Evolutionary conservation across 805 yeast genomes (phyloP), one percentile per base, ranked within the genome.

Genomic region (Candida argentea): DNA sequence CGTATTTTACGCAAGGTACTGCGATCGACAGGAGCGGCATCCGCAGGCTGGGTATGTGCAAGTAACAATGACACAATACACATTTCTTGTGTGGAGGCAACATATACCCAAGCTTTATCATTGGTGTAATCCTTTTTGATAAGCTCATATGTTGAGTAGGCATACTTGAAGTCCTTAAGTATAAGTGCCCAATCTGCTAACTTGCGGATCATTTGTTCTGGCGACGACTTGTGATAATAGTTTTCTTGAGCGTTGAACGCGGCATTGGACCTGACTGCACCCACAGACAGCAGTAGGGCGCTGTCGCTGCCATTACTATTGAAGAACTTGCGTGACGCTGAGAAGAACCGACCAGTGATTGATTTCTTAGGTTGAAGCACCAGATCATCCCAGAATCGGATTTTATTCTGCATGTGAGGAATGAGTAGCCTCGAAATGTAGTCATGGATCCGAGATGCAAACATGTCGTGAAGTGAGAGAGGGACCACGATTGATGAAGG

Each of bases 181-280:
- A 91, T 83, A 43, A 89, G 74, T 5, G 86, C 75, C 84, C 94
- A 84, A 50, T 91, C 98, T 0, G 94, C 97, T 16, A 89, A 58
- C 45, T 81, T 79, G 28, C 97, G 62, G 16, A 86, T 64, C 24
- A 72, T 64, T 46, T 83, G 80, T 41, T 85, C 95, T 1, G 76
- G 67, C 0, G 85, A 61, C 3, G 69, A 60, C 7, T 73, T 70
- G 24, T 69, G 54, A 45, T 85, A 86, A 39, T 61, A 72, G 14
- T 76, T 78, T 24, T 64, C 72, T 4, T 54, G 57, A 4, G 57
- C 38, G 43, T 70, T 70, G 51, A 67, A 83, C 3, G 51, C 31
- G 5, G 19, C 14, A 10, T 16, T 13, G 10, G 24, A 6, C 16
- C 15, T 5, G 17, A 8, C 20, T 18, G 25, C 24, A 12, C 20